Evolutionary conservation across 2,329 filamentous ascomycete genomes (phyloP).

Genomic region (Nigrospora osmanthi): DNA sequence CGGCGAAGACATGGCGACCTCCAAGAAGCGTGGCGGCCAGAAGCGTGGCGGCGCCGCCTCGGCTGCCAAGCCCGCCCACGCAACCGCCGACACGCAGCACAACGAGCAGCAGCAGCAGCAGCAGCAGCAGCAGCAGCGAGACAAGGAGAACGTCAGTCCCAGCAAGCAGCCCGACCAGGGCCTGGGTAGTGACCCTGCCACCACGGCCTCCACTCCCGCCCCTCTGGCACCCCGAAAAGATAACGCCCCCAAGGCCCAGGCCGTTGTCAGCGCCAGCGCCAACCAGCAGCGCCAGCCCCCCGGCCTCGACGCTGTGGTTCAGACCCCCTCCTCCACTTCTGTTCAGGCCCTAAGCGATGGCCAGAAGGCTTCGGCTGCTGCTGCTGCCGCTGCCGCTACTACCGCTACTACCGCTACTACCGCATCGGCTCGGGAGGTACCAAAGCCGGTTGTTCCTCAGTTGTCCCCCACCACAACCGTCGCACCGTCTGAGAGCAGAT

Average conservation of each 20-base stretch:
- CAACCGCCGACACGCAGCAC: neutral
- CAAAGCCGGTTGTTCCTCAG: conserved; percentile 1
- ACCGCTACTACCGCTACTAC: neutral
- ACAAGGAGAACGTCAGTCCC: conserved; percentile 6
- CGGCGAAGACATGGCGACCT: conserved; percentile 12
- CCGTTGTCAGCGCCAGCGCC: no score
- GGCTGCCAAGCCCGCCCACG: conserved; percentile 1
- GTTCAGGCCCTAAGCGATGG: no score
- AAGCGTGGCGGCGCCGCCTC: conserved; percentile 15
- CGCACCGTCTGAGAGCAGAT: conserved; percentile 8
- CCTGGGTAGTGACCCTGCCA: neutral
- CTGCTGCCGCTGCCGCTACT: neutral
- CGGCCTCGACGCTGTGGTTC: no score
- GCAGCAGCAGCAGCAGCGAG: conserved; percentile 3
- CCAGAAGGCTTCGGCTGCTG: neutral
- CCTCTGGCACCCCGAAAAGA: conserved; percentile 10
- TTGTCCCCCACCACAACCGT: conserved; percentile 10
- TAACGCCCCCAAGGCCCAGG: conserved; percentile 5
- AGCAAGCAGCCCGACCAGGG: conserved; percentile 1
- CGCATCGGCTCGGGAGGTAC: conserved; percentile 1
- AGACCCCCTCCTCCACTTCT: no score
- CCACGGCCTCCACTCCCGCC: conserved; percentile 7
- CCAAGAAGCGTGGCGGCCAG: conserved; percentile 19
- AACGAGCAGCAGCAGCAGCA: conserved; percentile 2
- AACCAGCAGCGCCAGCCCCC: no score